These are phyloP conservation scores for Thalassiosira livingstoniorum DNA, from an alignment of 352 stramenopile genomes.

Conservation along the genomic window DNA sequence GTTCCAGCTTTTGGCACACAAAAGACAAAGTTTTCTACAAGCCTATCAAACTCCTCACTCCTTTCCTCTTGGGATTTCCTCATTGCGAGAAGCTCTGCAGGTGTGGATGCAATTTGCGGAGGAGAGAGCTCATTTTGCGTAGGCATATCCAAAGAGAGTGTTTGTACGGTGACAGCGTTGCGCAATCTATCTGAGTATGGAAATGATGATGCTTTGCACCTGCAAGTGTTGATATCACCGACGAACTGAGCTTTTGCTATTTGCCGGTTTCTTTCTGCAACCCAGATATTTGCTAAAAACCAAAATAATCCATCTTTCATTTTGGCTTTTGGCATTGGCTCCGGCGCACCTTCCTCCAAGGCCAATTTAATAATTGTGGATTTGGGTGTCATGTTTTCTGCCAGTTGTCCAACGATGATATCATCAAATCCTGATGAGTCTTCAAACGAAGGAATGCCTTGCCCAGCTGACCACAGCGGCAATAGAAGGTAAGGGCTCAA, in stretches of 20 bases:
- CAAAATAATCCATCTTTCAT: constrained; percentile 53
- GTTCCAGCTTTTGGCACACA: constrained; percentile 79
- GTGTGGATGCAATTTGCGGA: constrained; percentile 68
- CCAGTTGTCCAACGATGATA: constrained; percentile 51
- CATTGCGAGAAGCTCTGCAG: constrained; percentile 75
- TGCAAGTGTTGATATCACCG: constrained; percentile 61
- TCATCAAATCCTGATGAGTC: constrained; percentile 43
- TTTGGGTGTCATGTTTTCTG: constrained; percentile 38
- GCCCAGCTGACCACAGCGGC: constrained; percentile 75
- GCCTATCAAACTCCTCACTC: constrained; percentile 64
- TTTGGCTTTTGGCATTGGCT: constrained; percentile 27
- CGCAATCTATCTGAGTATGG: constrained; percentile 61
- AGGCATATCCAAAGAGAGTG: constrained; percentile 46
- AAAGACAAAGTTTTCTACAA: constrained; percentile 83
- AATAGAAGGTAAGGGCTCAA: constrained; percentile 63
- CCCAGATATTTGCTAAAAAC: constrained; percentile 59
- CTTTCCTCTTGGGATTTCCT: constrained; percentile 67
- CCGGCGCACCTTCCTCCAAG: constrained; percentile 27
- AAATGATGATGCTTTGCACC: constrained; percentile 70
- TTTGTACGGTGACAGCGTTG: constrained; percentile 55
- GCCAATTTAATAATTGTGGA: constrained; percentile 46
- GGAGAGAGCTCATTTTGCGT: constrained; percentile 56
- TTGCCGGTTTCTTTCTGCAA: constrained; percentile 45
- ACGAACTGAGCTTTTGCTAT: constrained; percentile 62
- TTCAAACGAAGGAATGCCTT: constrained; percentile 65